These are phyloP conservation scores for Russula brevipes DNA, from an alignment of 768 basidiomycete species.

Conservation along the genomic window DNA sequence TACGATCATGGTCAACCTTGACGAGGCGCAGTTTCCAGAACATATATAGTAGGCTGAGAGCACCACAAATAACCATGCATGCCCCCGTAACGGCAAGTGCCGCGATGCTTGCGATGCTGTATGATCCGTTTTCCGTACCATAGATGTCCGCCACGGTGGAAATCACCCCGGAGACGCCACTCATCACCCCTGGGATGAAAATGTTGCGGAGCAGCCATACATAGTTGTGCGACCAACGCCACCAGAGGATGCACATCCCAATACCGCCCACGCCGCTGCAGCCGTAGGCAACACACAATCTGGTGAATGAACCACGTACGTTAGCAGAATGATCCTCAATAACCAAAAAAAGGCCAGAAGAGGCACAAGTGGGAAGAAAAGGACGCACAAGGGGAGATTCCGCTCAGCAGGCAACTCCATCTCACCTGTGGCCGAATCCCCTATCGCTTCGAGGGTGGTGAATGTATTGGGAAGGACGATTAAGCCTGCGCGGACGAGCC, in stretches of 20 bases:
- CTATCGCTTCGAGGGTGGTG: no score
- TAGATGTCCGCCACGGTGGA: neutral
- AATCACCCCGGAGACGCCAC: neutral
- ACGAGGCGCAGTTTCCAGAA: neutral
- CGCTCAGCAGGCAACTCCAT: no score
- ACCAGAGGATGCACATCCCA: neutral
- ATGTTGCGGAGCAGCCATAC: neutral
- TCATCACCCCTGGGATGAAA: neutral
- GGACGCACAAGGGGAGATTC: no score
- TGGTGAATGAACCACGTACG: neutral
- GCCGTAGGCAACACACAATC: neutral
- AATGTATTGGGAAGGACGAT: no score
- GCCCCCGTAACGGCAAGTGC: neutral
- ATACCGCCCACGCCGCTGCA: neutral
- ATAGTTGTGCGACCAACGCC: neutral
- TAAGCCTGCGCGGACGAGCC: no score
- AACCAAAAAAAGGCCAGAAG: neutral
- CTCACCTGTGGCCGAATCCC: no score
- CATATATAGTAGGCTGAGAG: neutral
- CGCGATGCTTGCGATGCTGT: neutral
- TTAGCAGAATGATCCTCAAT: neutral
- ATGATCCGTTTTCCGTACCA: neutral
- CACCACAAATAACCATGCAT: neutral
- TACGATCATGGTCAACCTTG: no score
- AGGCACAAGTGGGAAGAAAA: neutral